Evolutionary conservation across 305 asterid genomes (phyloP).

Genomic region (Solanum hybrid): DNA sequence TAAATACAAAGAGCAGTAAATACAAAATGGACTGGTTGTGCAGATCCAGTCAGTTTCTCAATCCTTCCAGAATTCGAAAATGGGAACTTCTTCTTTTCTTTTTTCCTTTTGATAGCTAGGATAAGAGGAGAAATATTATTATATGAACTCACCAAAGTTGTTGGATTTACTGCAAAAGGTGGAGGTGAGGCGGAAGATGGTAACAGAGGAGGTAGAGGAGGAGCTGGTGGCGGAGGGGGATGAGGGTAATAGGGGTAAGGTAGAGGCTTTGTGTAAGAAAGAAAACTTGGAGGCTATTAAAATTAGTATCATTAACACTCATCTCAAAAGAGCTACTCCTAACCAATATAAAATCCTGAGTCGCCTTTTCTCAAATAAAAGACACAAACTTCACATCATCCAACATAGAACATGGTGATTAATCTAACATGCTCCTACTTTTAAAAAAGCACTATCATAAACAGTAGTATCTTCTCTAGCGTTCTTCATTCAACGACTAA

Average conservation of each 20-base stretch:
- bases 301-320: not conserved
- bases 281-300: not conserved
- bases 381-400: not conserved
- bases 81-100: not conserved
- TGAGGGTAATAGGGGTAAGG: not conserved
- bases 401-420: not conserved
- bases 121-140: not conserved
- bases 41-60: not conserved
- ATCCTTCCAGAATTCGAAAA: not conserved
- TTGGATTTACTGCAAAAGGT: not conserved
- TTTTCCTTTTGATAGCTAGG: not conserved
- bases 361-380: not conserved
- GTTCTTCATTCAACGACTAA: not conserved
- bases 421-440: not conserved
- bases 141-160: not conserved
- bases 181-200: not conserved
- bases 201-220: not conserved
- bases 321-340: not conserved
- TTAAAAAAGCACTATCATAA: not conserved
- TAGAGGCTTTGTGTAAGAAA: not conserved
- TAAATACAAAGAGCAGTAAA: no score
- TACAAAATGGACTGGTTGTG: not conserved
- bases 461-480: not conserved
- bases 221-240: not conserved
- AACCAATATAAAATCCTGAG: not conserved